Base-by-base conservation (phyloP, 2,329 filamentous ascomycete genomes). In the Penicillium janthinellum region DNA sequence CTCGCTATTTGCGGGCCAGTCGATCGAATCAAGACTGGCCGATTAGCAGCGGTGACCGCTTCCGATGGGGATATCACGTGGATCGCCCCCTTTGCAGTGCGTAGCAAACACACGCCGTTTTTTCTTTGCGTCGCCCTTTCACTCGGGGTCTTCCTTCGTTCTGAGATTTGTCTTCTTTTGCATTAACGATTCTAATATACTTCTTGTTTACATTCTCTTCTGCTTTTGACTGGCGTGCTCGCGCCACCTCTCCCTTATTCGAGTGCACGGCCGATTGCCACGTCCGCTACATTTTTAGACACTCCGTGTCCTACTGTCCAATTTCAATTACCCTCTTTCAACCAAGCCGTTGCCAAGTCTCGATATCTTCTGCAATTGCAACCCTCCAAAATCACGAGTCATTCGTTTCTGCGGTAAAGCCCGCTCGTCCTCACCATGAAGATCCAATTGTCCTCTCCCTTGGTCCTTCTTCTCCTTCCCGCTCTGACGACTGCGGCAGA, bases 401-500 rank as follows among this genome's bases (percentile, higher is more conserved):
- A 35, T 31, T 65, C 57, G n/a, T 64, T 42, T 65, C 28, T 34
- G 54, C 56, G 56, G 57, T 45, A 55, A 17, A 39, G 4, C 20
- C 34, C 51, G 42, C 53, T 11, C 22, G 35, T 49, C 54, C n/a
- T 37, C 52, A 70, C 49, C 31, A 77, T 77, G 75, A 77, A 73
- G 66, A 59, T 77, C 55, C 65, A 61, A 54, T 39, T 71, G 28
- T 71, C 72, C 28, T 68, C 70, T n/a, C 63, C 70, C 35, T 58
- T 76, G 49, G 57, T 76, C 39, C 69, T 77, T 34, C 67, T 77
- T 39, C 71, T 78, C 31, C 67, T 78, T 56, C 68, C 74, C 57
- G 70, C 72, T 41, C 63, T 78, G 39, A 63, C 73, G 44, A 64
- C 66, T 39, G 71, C 65, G n/a, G 62, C 67, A 41, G 65, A 69